Conservation (phyloP, 352 stramenopile genomes). For the Globisporangium sylvaticum region DNA sequence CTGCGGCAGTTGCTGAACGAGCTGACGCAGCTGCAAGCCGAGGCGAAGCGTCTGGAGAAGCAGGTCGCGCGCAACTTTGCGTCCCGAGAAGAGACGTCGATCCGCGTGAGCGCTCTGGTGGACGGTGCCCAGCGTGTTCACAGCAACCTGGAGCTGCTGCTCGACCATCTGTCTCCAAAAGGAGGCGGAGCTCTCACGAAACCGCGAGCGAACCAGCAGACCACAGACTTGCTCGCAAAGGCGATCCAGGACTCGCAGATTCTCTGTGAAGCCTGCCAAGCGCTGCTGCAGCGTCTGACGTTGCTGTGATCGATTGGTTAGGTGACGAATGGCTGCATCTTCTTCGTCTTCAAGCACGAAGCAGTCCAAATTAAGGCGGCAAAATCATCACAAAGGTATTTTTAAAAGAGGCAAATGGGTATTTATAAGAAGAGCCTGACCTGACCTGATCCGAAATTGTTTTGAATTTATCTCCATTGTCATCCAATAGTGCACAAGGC, state of each 20-base stretch:
- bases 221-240: conserved; percentile 20
- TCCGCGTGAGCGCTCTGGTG: conserved; percentile 39
- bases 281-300: conserved; percentile 30
- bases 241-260: conserved; percentile 25
- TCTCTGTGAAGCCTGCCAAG: conserved; percentile 22
- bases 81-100: conserved; percentile 40
- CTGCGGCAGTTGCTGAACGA: conserved; percentile 61
- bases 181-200: background rate
- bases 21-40: conserved; percentile 34
- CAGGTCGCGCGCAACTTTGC: conserved; percentile 54
- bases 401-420: too few relatives aligned
- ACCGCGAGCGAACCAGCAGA: conserved; percentile 20
- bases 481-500: too few relatives aligned
- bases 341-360: too few relatives aligned
- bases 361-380: too few relatives aligned
- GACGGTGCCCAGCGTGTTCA: conserved; percentile 33
- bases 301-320: background rate
- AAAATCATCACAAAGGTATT: too few relatives aligned
- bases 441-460: too few relatives aligned
- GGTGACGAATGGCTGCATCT: too few relatives aligned
- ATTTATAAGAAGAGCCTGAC: too few relatives aligned
- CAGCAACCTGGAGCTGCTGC: conserved; percentile 45
- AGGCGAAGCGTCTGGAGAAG: conserved; percentile 28
- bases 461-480: too few relatives aligned
- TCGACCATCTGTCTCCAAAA: conserved; percentile 33